Conservation (phyloP, 2,329 filamentous ascomycete species). For the Thelonectria discophora region DNA sequence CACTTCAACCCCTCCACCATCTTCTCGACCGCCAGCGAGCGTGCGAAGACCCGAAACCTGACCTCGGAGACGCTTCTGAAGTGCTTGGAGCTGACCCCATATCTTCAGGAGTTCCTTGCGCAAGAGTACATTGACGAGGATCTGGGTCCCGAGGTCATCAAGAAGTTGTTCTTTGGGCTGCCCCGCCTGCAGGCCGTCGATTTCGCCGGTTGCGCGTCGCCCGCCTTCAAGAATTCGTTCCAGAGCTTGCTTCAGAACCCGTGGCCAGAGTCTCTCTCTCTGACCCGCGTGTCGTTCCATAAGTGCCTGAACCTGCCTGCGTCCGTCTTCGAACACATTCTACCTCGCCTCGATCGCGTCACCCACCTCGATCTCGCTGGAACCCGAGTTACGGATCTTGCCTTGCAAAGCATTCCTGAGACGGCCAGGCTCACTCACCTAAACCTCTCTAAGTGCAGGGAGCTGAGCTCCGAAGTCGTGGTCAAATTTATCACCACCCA, state of each 20-base stretch:
- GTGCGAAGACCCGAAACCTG: constrained; percentile 77
- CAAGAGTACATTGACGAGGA: constrained; percentile 86
- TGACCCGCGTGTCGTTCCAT: constrained; percentile 78
- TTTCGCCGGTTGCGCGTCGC: constrained; percentile 79
- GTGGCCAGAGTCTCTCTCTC: constrained; percentile 64
- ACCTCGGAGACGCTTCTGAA: constrained; percentile 76
- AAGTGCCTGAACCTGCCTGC: constrained; percentile 78
- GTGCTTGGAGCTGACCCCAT: constrained; percentile 76
- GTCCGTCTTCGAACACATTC: constrained; percentile 71
- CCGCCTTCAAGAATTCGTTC: constrained; percentile 73
- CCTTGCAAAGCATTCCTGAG: constrained; percentile 74
- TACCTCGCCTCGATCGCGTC: constrained; percentile 74
- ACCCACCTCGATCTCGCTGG: constrained; percentile 85
- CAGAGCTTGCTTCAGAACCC: constrained; percentile 60
- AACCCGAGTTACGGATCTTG: constrained; percentile 77
- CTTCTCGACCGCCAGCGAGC: constrained; percentile 78
- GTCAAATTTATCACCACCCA: constrained; percentile 77
- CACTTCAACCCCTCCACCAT: constrained; percentile 84
- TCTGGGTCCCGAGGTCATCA: constrained; percentile 71
- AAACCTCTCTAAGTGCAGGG: constrained; percentile 79
- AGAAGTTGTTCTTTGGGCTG: constrained; percentile 74
- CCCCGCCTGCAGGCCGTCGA: constrained; percentile 74
- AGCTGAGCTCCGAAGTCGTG: constrained; percentile 71
- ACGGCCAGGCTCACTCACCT: constrained; percentile 79
- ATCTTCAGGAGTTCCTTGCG: constrained; percentile 79